Base-by-base conservation (phyloP, 257 asterid genomes). In the Linderniella brevidens region DNA sequence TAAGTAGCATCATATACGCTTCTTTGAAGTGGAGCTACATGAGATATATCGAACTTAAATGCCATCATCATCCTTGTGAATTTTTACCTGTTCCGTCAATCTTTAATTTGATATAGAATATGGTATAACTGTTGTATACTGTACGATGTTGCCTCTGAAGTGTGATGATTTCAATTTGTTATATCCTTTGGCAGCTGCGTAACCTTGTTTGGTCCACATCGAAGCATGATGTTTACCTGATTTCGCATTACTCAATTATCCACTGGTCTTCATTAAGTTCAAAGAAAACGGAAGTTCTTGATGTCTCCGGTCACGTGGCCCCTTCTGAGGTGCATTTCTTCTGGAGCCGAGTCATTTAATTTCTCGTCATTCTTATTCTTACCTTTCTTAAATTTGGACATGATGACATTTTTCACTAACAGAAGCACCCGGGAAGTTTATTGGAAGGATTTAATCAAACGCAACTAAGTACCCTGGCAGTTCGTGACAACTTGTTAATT, bases 171-270 rank as follows among this genome's bases (percentile, higher is more conserved):
- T 42, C 19, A 18, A 29, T 29, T 38, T n/a, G n/a, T n/a, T n/a
- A 6, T 29, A 17, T 46, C 58, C 12, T 45, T 36, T 37, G 17
- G 55, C 66, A 68, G 80, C 61, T 73, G 57, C 60, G 76, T 55
- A 73, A 73, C 60, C 69, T 73, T 58, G 71, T 73, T 20, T 73
- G 80, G 80, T 62, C 80, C 17, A 73, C 76, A 9, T 65, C 80
- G 20, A 73, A 73, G 65, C 80, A 73, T 55, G 80, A 73, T 42
- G 80, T 68, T 20, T 72, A 72, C 62, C 79, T 72, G 57, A 63
- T 72, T 70, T 72, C 76, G 20, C 70, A 68, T 68, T 68, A 53
- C 53, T 65, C 73, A 14, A 65, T 68, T 48, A 53, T 65, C 46
- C 76, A 72, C 40, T 72, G 79, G 76, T 72, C 76, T 48, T 72